These are phyloP conservation scores for Tardiomyces digboiensis DNA, from an alignment of 1,139 yeast genomes.

Conservation along the genomic window DNA sequence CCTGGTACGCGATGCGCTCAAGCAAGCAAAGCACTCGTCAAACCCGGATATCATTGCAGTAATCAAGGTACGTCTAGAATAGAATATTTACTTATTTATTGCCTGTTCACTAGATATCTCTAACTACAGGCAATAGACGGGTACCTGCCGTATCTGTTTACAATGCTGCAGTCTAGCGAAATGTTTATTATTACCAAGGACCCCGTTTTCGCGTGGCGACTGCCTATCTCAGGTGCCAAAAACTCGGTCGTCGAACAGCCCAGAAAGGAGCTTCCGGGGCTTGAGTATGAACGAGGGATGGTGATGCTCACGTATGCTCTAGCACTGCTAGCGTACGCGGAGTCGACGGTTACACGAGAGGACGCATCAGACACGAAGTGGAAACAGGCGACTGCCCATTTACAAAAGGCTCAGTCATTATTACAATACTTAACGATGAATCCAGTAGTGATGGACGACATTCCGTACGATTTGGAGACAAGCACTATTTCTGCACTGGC, in stretches of 20 bases:
- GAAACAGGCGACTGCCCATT: slow-evolving; percentile 22
- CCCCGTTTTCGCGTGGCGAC: slow-evolving; percentile 19
- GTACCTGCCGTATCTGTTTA: slow-evolving; percentile 20
- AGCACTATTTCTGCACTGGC: slow-evolving; percentile 17
- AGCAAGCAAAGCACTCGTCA: slow-evolving; percentile 21
- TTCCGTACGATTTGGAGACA: slow-evolving; percentile 18
- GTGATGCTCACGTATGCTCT: slow-evolving; percentile 21
- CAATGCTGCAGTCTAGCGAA: slow-evolving; percentile 9
- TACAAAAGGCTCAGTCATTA: slow-evolving; percentile 20
- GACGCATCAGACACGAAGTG: slow-evolving; percentile 10
- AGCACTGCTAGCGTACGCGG: slow-evolving; percentile 17
- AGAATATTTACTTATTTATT: neutral
- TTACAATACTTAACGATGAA: slow-evolving; percentile 14
- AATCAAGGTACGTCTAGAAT: slow-evolving; percentile 13
- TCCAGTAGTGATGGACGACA: slow-evolving; percentile 5
- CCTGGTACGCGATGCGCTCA: slow-evolving; percentile 21
- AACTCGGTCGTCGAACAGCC: slow-evolving; percentile 15
- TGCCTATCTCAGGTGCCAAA: slow-evolving; percentile 16
- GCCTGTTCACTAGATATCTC: no score
- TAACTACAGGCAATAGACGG: slow-evolving; percentile 19
- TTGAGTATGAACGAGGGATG: slow-evolving; percentile 24
- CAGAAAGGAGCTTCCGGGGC: slow-evolving; percentile 16
- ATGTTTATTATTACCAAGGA: slow-evolving; percentile 6
- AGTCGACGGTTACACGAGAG: slow-evolving; percentile 6
- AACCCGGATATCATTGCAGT: slow-evolving; percentile 21